Evolutionary conservation across 176 grass and related monocot species (phyloP).

Genomic region (Oryza meyeriana): DNA sequence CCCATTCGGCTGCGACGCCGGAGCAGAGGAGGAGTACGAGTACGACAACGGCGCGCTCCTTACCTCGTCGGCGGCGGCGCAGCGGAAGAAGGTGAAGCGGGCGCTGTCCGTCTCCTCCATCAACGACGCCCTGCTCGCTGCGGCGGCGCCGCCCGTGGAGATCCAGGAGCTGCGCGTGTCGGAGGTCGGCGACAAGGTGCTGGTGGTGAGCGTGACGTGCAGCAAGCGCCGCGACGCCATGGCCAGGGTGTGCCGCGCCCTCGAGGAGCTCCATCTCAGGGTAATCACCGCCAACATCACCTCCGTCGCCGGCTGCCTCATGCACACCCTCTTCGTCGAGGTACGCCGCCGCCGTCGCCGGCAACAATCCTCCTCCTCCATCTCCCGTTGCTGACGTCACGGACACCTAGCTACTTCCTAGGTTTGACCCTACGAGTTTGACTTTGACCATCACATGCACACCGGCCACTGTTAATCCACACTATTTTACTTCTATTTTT

Average conservation of each 20-base stretch:
- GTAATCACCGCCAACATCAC: slow-evolving; percentile 74
- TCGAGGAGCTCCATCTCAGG: slow-evolving; percentile 68
- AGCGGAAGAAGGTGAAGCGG: slow-evolving; percentile 41
- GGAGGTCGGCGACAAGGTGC: slow-evolving; percentile 52
- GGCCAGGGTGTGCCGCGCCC: slow-evolving; percentile 55
- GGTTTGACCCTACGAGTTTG: background rate
- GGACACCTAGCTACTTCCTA: background rate
- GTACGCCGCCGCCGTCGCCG: background rate
- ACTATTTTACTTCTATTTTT: background rate
- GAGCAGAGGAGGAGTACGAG: background rate
- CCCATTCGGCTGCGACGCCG: background rate
- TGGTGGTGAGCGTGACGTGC: slow-evolving; percentile 72
- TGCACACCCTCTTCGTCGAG: slow-evolving; percentile 88
- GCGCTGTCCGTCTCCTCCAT: slow-evolving; percentile 34
- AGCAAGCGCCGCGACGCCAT: slow-evolving; percentile 65
- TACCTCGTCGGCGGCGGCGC: background rate
- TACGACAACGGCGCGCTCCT: background rate
- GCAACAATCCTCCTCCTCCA: background rate
- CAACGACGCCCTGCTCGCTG: background rate
- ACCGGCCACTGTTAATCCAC: background rate
- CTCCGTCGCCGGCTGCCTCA: slow-evolving; percentile 49
- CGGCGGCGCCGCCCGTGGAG: slow-evolving; percentile 34
- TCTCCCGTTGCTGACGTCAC: background rate
- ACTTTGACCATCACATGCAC: background rate
- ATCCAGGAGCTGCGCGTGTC: slow-evolving; percentile 70